Conservation (phyloP, 2,329 filamentous ascomycete species). For the Byssothecium circinans region DNA sequence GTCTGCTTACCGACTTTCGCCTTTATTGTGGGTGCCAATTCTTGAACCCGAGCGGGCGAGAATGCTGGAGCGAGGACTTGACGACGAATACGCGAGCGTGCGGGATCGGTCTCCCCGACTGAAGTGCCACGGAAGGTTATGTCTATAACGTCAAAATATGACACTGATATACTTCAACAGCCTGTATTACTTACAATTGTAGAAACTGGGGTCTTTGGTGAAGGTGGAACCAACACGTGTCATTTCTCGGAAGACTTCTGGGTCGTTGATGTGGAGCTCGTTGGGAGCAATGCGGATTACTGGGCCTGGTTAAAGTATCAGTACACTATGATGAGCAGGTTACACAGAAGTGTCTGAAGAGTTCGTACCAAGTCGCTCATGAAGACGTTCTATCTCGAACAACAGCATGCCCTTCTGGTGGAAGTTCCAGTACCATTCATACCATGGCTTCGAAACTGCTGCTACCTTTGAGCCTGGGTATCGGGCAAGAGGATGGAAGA, state of each 20-base stretch:
- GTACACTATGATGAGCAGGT: not conserved
- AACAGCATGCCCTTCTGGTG: constrained; percentile 11
- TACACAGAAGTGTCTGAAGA: not conserved
- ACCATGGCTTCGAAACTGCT: constrained; percentile 10
- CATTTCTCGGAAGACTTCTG: constrained; percentile 17
- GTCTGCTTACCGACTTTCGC: too few relatives aligned
- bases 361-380: constrained; percentile 3
- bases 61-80: constrained; percentile 16
- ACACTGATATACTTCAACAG: too few relatives aligned
- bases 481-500: constrained; percentile 9
- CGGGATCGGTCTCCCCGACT: constrained; percentile 12
- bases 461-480: constrained; percentile 10
- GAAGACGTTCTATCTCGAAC: constrained; percentile 14
- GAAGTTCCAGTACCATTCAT: constrained; percentile 16
- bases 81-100: constrained; percentile 9
- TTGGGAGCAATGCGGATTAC: constrained; percentile 22
- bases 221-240: constrained; percentile 13
- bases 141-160: too few relatives aligned
- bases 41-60: constrained; percentile 10
- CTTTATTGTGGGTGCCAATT: constrained; percentile 10
- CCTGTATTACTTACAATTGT: too few relatives aligned
- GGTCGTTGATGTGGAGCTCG: constrained; percentile 27
- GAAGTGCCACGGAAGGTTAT: constrained; percentile 12
- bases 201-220: constrained; percentile 17
- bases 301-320: constrained; percentile 11